Conservation (phyloP, 306 rosid species). For the Castanopsis chinensis region DNA sequence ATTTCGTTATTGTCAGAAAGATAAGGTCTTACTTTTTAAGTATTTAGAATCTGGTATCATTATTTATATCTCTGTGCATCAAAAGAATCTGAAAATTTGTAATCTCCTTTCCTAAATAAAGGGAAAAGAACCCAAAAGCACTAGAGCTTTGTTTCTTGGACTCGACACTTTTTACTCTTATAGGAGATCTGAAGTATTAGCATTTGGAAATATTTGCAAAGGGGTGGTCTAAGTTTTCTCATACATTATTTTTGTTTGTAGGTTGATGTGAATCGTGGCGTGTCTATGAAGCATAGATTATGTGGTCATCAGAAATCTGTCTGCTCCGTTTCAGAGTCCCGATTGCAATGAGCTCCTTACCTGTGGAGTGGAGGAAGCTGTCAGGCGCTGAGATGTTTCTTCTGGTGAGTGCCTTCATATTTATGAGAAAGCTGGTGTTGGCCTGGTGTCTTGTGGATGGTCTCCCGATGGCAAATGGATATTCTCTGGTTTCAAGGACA, state of each 20-base stretch:
- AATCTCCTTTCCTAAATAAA: too few relatives aligned
- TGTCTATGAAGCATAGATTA: conserved; percentile 71
- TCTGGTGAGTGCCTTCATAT: conserved; percentile 82
- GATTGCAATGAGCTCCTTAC: conserved; percentile 82
- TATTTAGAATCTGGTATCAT: too few relatives aligned
- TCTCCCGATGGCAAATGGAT: conserved; percentile 80
- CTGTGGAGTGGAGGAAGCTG: conserved; percentile 89
- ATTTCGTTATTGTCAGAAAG: too few relatives aligned
- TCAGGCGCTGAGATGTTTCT: conserved; percentile 91
- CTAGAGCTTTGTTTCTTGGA: too few relatives aligned
- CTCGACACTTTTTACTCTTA: too few relatives aligned
- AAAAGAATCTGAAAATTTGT: too few relatives aligned
- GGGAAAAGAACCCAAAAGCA: too few relatives aligned
- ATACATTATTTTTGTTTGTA: conserved; percentile 24
- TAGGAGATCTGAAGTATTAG: too few relatives aligned
- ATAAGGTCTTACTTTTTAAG: too few relatives aligned
- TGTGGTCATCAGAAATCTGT: conserved; percentile 81
- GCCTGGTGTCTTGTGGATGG: conserved; percentile 88
- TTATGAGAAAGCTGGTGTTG: conserved; percentile 72
- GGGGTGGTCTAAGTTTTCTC: background rate
- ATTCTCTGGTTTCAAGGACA: conserved; percentile 79
- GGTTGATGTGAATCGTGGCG: conserved; percentile 60
- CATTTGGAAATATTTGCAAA: too few relatives aligned
- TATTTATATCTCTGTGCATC: too few relatives aligned
- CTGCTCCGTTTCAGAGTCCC: conserved; percentile 84